Base-by-base conservation (phyloP, 805 yeast genomes). In the Candida hispaniensis region DNA sequence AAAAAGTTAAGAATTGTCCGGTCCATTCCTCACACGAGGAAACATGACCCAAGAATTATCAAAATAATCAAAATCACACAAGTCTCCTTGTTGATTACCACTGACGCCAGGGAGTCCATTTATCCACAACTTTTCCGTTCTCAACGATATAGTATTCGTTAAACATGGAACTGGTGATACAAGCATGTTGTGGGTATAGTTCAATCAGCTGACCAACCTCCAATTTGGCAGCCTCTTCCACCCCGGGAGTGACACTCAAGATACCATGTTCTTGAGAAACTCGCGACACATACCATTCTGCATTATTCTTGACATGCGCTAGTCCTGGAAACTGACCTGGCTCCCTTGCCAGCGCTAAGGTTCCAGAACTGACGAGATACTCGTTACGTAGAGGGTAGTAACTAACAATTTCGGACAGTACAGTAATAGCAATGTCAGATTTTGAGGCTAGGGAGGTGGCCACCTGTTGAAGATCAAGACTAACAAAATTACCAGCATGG, bases 1-100 rank as follows among this genome's bases (percentile, higher is more conserved):
- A 80, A 53, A 91, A 94, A 0, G 75, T 69, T 7, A 82, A 91
- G 10, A 81, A 76, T 44, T 83, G 94, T 54, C 94, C 94, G 2
- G 82, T 83, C 13, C 94, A 82, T 54, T 66, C 73, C 4, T 55
- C 68, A 2, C 70, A 67, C 39, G 34, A 32, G 23, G n/a, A n/a
- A n/a, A n/a, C n/a, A n/a, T 32, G 21, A 30, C 10, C 20, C 8
- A 5, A 5, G 15, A 16, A 7, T n/a, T 8, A 7, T 10, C 10
- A 26, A 20, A 21, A 9, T 29, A 18, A 16, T 25, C 12, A 33
- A 20, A 8, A 8, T 10, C 21, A 8, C 21, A 8, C 8, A 19
- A 19, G 9, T 19, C 21, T 19, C 21, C 8, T 10, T 8, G 10
- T 10, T 10, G 10, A 10, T 23, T 33, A 52, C 60, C 59, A 73